Evolutionary conservation across 192 early-diverging fungal species (phyloP).

Genomic region (Podochytrium sp.): DNA sequence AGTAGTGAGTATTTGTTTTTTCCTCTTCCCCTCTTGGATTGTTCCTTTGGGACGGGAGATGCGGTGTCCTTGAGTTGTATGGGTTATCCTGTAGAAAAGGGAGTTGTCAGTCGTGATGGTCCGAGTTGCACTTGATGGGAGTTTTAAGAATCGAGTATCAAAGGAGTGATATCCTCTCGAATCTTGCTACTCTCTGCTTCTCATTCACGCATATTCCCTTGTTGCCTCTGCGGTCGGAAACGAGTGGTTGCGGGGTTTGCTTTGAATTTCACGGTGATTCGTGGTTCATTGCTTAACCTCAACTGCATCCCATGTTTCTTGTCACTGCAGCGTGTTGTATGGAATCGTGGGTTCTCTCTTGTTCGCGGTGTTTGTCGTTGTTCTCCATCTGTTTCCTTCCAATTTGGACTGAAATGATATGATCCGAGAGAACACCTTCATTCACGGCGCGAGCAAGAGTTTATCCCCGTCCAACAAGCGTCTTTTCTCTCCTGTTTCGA

Average conservation of each 20-base stretch:
- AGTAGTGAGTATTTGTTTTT: constrained; percentile 78
- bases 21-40: constrained; percentile 37
- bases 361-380: background rate
- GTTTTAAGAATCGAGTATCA: too few relatives aligned
- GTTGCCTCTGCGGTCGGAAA: background rate
- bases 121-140: too few relatives aligned
- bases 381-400: background rate
- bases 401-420: background rate
- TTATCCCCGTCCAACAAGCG: background rate
- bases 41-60: background rate
- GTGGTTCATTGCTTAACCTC: background rate
- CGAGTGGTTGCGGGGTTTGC: background rate
- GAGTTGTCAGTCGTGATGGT: background rate
- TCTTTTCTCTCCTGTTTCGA: background rate
- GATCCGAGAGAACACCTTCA: background rate
- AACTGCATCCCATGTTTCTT: background rate
- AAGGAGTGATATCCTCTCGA: too few relatives aligned
- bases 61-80: background rate
- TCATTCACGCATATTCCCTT: background rate
- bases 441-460: background rate
- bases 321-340: background rate
- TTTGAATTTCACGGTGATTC: background rate
- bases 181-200: too few relatives aligned
- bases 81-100: background rate
- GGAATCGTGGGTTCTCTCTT: background rate